Base-by-base conservation (phyloP, 192 early-diverging fungal genomes). In the Backusella macrospora region DNA sequence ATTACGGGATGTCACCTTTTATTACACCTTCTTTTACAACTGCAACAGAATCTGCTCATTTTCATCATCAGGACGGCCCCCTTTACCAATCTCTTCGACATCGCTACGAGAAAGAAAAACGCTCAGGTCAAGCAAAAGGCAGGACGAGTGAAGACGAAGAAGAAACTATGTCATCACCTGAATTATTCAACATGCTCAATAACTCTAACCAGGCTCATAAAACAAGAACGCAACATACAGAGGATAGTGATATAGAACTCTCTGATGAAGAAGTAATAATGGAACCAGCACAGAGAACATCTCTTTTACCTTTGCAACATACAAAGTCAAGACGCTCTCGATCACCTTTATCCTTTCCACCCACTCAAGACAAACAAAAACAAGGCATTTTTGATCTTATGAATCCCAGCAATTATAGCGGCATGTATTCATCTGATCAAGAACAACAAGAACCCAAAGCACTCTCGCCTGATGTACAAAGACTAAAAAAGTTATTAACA, bases 171-270 rank as follows among this genome's bases (percentile, higher is more conserved):
- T 70, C 38, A 2, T 68, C 67, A 8, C 67, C 69, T 5, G 69
- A 71, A 7, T 37, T 49, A 26, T n/a, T 48, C 44, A 69, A 69
- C 12, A 49, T 8, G 23, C 18, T 48, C 9, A 34, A 59, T 13
- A 9, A 18, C 0, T 42, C 52, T 23, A 59, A 4, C 12, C 52
- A 59, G 52, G 52, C 52, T 23, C n/a, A 10, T 1, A 49, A 45
- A 45, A 46, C 16, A 23, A 49, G 16, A 3, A 44, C 42, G 10
- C 49, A 68, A 21, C 10, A 34, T n/a, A 49, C 62, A 47, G 78
- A 80, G 18, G 78, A 80, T 21, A 80, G 78, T 29, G 78, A 80
- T 52, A 80, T 80, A 46, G 78, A 80, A 49, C 43, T 80, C 4
- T 75, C 78, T 40, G 78, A 80, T 45, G 74, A 80, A 7, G 78